A percentile compares a stretch with the other conserved stretches of the same genome.
phyloP scores from a whole-genome alignment of 352 stramenopile genomes.

The Pythium aristosporum region DNA sequence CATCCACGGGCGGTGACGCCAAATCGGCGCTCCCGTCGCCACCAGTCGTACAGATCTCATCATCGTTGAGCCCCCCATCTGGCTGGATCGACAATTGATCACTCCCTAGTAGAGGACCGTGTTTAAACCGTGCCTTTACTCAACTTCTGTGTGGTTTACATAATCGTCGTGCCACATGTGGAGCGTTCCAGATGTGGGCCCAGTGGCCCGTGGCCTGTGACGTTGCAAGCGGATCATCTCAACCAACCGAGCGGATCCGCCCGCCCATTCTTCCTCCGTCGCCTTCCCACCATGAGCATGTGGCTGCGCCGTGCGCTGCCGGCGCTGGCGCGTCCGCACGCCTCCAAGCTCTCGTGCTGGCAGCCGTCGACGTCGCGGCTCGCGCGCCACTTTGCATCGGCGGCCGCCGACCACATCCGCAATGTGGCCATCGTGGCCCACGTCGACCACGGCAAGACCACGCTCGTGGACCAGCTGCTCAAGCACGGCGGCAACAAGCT shows the following conservation, averaged over 20 bases:
- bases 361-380: conserved; percentile 12
- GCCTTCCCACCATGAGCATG: conserved; percentile 52
- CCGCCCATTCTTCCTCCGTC: background rate
- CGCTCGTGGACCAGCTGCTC: conserved; percentile 97
- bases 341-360: conserved; percentile 33
- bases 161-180: background rate
- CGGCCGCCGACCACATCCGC: conserved; percentile 58
- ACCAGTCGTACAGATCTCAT: too few species aligned
- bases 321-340: conserved; percentile 34
- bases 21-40: background rate
- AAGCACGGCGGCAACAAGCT: conserved; percentile 92
- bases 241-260: conserved; percentile 2
- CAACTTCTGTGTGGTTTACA: background rate
- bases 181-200: background rate
- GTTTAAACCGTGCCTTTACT: background rate
- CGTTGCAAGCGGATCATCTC: conserved; percentile 8
- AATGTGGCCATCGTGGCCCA: conserved; percentile 93
- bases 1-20: background rate
- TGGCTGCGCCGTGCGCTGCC: conserved; percentile 60
- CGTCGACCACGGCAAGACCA: conserved; percentile 99
- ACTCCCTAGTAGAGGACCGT: background rate
- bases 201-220: conserved; percentile 4
- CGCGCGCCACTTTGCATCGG: conserved; percentile 46
- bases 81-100: background rate
- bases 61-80: too few species aligned